Base-by-base conservation (phyloP, 352 stramenopile species). In the Phytopythium ostracodes region DNA sequence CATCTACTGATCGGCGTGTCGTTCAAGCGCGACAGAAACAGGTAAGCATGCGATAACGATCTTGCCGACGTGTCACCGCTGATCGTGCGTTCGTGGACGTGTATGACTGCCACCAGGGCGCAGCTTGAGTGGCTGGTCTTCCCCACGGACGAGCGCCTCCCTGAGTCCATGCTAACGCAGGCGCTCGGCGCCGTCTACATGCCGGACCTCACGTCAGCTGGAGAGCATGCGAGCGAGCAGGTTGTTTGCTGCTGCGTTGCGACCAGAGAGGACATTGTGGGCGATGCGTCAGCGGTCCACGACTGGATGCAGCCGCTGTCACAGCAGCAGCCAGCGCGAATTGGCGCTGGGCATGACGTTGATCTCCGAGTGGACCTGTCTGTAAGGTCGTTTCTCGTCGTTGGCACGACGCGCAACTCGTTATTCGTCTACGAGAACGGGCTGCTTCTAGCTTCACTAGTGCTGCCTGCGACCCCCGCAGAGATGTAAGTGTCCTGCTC, bases 391-490 rank as follows among this genome's bases (percentile, higher is more conserved):
- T 60, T 87, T 22, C 44, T 86, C 15, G 57, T 89, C 11, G 66
- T 77, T 22, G 78, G 79, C 6, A 80, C 78, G 12, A 77, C 75
- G 0, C 64, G 31, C 27, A 83, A 79, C 61, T 76, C 73, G 25
- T 38, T 89, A 20, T 71, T 76, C 58, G 76, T 84, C 36, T 63
- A 83, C 40, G 56, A 63, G 25, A 88, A 85, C 31, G 75, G 71
- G 3, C 61, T 87, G 29, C 17, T 76, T 1, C 35, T 88, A 9
- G 59, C 65, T 3, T 82, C 83, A 14, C 75, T 77, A 31, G 78
- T 87, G 43, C 33, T 90, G 18, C 65, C 72, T 12, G 56, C 62
- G 40, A 62, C 46, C 4, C 80, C 83, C 38, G 49, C 49, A 12
- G 51, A 74, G 47, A 79, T 91, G 82, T 91, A 74, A 59, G 79